A percentile compares a stretch with the other conserved stretches of the same genome.
These are phyloP conservation scores for Mycosphaerella arachidis DNA, from an alignment of 2,329 filamentous ascomycete genomes.

Conservation along the genomic window DNA sequence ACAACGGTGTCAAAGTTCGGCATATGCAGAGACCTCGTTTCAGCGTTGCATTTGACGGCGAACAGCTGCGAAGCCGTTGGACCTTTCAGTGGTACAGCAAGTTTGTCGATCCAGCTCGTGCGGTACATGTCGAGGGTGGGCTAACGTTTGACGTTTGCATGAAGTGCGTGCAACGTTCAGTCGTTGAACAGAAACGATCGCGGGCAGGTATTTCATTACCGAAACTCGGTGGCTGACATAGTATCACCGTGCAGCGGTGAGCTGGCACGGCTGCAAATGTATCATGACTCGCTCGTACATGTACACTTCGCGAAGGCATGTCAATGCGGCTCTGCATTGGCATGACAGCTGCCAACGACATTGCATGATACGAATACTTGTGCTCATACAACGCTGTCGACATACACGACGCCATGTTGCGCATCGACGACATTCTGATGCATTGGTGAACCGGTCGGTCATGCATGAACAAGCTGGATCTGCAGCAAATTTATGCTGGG, in stretches of 20 bases:
- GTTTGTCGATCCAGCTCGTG: neutral
- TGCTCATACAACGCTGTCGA: neutral
- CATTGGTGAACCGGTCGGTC: neutral
- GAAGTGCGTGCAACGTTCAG: neutral
- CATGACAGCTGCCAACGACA: neutral
- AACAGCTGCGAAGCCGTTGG: neutral
- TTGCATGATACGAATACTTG: neutral
- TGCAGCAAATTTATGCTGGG: neutral
- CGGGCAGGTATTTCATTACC: neutral
- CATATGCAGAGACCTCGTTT: slow-evolving; percentile 4
- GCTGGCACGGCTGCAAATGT: neutral
- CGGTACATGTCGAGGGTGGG: too few species aligned
- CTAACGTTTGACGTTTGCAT: too few species aligned
- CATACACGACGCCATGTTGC: neutral
- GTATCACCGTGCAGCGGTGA: neutral
- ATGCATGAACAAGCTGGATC: neutral
- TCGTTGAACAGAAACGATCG: neutral
- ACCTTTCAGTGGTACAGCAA: neutral
- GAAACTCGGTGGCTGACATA: neutral
- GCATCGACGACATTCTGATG: neutral
- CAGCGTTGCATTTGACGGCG: neutral
- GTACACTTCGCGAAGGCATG: too few species aligned
- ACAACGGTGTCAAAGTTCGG: neutral
- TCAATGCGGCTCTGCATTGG: neutral
- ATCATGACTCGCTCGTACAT: too few species aligned